Conservation (phyloP, 2,329 filamentous ascomycete species). For the Alternaria dauci region DNA sequence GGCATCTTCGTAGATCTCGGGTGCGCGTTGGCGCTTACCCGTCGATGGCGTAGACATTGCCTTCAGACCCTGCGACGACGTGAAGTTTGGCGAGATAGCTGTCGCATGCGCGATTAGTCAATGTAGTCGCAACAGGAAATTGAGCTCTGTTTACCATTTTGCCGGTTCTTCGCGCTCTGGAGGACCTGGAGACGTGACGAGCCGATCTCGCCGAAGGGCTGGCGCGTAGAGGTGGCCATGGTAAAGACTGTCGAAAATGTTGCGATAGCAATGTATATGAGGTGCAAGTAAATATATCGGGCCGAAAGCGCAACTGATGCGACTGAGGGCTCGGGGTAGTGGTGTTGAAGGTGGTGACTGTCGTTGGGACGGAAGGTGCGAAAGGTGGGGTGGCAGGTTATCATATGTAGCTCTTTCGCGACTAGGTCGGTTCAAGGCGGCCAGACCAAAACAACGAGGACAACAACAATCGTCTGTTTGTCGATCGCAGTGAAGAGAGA, state of each 20-base stretch:
- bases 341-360: constrained; percentile 11
- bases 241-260: constrained; percentile 14
- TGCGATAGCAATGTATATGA: constrained; percentile 2
- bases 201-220: constrained; percentile 79
- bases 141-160: constrained; percentile 63
- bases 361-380: constrained; percentile 10
- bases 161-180: constrained; percentile 79
- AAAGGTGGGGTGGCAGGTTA: constrained; percentile 21
- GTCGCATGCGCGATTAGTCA: constrained; percentile 32
- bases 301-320: constrained; percentile 6
- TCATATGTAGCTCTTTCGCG: constrained; percentile 20
- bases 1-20: constrained; percentile 55
- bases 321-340: not conserved
- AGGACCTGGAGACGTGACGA: constrained; percentile 73
- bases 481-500: not conserved
- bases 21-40: constrained; percentile 57
- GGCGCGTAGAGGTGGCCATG: constrained; percentile 63
- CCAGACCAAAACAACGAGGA: constrained; percentile 2
- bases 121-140: not conserved
- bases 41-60: constrained; percentile 37
- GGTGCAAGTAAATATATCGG: not conserved
- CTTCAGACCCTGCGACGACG: constrained; percentile 41
- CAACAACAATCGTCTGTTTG: not conserved
- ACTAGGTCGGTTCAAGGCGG: constrained; percentile 8
- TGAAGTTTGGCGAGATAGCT: constrained; percentile 47